phyloP scores from a whole-genome alignment of 73 alveolate genomes.

The Paraurostyla sp. region DNA sequence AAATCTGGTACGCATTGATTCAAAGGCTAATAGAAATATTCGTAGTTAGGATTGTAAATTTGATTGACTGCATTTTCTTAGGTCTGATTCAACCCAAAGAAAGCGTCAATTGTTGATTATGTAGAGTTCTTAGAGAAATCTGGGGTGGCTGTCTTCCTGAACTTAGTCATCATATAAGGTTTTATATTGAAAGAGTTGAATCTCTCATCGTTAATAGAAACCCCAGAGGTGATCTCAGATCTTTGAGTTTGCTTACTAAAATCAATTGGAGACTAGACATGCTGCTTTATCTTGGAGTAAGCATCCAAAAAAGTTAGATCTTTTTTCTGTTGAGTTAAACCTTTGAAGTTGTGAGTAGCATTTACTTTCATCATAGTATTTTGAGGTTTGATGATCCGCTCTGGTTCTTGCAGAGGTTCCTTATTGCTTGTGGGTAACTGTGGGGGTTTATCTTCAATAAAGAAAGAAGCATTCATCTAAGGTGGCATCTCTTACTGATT shows the following conservation, averaged over 20 bases:
- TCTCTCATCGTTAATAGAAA: slow-evolving; percentile 7
- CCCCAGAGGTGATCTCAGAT: background rate
- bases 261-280: slow-evolving; percentile 26
- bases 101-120: background rate
- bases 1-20: background rate
- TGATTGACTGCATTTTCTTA: slow-evolving; percentile 30
- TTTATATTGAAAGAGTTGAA: background rate
- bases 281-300: background rate
- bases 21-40: background rate
- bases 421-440: no score
- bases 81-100: background rate
- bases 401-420: no score
- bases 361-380: background rate
- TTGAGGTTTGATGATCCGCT: no score
- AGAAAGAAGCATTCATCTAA: no score
- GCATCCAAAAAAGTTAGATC: background rate
- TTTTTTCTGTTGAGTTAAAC: background rate
- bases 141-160: slow-evolving; percentile 33
- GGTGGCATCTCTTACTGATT: no score
- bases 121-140: slow-evolving; percentile 19
- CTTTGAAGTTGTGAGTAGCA: background rate
- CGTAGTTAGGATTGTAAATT: slow-evolving; percentile 9
- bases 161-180: background rate
- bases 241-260: background rate
- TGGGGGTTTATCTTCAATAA: no score